Percentiles rank a stretch among this genome's conserved stretches.
Conservation (phyloP, 768 basidiomycete genomes). For the Chlorophyllum brunneum region DNA sequence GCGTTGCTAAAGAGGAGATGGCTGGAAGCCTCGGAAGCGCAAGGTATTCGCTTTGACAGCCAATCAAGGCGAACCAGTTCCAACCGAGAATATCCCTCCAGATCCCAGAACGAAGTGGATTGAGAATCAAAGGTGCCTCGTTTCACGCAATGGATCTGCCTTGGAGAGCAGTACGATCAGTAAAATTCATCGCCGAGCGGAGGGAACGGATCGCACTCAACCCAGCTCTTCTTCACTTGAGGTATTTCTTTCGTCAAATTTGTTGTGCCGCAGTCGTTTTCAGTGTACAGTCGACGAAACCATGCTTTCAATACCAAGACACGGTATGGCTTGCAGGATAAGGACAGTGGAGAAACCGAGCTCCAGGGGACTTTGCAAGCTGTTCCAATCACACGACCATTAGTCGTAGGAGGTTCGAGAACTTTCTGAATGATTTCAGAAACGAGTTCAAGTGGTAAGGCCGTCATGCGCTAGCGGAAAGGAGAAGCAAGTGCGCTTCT, state of each 20-base stretch:
- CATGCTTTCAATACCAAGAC: conserved; percentile 9
- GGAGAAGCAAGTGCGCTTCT: no score
- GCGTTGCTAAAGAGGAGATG: background rate
- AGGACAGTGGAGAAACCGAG: background rate
- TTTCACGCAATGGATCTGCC: conserved; percentile 2
- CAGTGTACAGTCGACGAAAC: conserved; percentile 6
- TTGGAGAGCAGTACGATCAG: background rate
- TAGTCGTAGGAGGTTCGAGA: conserved; percentile 9
- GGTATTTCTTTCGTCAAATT: background rate
- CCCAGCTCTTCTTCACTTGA: background rate
- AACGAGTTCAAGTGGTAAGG: conserved; percentile 33
- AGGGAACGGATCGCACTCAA: background rate
- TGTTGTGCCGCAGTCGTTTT: background rate
- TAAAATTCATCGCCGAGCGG: background rate
- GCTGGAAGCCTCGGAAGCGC: no score
- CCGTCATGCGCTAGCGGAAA: no score
- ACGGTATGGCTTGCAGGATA: conserved; percentile 7
- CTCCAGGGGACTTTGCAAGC: conserved; percentile 6
- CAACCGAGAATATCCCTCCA: background rate
- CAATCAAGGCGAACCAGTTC: conserved; percentile 1
- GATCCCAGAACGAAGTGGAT: background rate
- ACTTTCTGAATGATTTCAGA: conserved; percentile 26
- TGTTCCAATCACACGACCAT: background rate
- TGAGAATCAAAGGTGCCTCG: background rate
- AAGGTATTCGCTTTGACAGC: background rate